phyloP scores from a whole-genome alignment of 371 early-diverging fungal genomes.

The Mucor plumbeus region DNA sequence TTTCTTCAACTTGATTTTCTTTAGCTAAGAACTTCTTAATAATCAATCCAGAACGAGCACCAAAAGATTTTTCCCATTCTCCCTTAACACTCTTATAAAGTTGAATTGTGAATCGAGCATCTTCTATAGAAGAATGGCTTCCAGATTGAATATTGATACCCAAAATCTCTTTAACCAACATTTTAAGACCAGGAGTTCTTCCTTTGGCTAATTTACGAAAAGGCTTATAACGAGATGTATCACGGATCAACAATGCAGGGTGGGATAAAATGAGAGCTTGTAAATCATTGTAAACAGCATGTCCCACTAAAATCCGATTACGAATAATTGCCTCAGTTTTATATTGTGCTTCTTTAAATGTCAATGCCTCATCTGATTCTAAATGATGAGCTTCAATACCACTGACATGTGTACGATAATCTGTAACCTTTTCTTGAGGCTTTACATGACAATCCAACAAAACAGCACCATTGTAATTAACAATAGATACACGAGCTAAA shows the following conservation, averaged over 20 bases:
- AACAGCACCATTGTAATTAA: slow-evolving; percentile 91
- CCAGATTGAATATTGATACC: slow-evolving; percentile 85
- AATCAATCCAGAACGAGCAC: slow-evolving; percentile 32
- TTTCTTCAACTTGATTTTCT: slow-evolving; percentile 11
- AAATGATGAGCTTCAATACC: slow-evolving; percentile 91
- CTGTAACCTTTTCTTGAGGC: slow-evolving; percentile 84
- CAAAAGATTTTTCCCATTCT: slow-evolving; percentile 80
- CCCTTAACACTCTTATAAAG: slow-evolving; percentile 81
- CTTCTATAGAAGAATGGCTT: slow-evolving; percentile 92
- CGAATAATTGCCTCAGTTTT: slow-evolving; percentile 79
- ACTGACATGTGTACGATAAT: slow-evolving; percentile 91
- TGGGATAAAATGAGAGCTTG: slow-evolving; percentile 77
- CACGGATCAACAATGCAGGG: slow-evolving; percentile 79
- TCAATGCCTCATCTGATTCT: slow-evolving; percentile 60
- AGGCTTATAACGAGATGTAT: slow-evolving; percentile 81
- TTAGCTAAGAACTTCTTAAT: slow-evolving; percentile 28
- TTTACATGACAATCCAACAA: slow-evolving; percentile 87
- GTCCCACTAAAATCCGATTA: slow-evolving; percentile 90
- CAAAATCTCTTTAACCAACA: slow-evolving; percentile 76
- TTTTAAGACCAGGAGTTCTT: slow-evolving; percentile 75
- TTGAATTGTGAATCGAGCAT: slow-evolving; percentile 90
- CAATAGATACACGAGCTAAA: slow-evolving; percentile 90
- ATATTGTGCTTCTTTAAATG: slow-evolving; percentile 79
- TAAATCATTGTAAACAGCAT: slow-evolving; percentile 90
- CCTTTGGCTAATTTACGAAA: slow-evolving; percentile 75